phyloP scores from a whole-genome alignment of 2,329 filamentous ascomycete genomes.

The Cordyceps fumosorosea region DNA sequence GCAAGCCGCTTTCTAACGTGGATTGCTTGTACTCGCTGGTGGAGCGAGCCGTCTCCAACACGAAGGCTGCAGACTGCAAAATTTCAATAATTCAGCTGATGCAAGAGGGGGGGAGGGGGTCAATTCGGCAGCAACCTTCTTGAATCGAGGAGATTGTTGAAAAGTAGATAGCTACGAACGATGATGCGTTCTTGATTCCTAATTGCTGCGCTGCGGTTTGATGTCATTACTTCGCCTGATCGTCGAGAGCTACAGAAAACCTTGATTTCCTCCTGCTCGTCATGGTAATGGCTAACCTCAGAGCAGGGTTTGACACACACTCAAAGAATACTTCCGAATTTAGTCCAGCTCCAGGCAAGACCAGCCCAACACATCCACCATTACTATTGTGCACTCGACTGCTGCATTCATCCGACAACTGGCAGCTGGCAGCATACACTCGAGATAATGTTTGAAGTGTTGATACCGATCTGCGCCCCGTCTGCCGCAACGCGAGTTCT shows the following conservation, averaged over 20 bases:
- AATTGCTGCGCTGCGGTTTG: background rate
- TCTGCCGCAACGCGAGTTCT: background rate
- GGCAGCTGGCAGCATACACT: background rate
- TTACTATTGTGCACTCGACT: background rate
- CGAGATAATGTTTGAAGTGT: background rate
- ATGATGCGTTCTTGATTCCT: background rate
- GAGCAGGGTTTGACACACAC: background rate
- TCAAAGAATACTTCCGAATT: background rate
- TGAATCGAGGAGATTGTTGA: background rate
- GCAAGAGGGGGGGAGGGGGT: background rate
- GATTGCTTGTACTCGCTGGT: background rate
- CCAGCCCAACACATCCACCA: background rate
- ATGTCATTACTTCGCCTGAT: background rate
- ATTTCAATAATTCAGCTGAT: background rate
- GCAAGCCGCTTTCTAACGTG: background rate
- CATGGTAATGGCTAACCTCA: background rate
- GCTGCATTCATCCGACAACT: background rate
- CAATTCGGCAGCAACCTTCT: background rate
- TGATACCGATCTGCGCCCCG: background rate
- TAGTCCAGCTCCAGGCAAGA: background rate
- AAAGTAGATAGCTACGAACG: background rate
- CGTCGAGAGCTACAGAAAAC: background rate
- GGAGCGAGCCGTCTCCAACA: background rate
- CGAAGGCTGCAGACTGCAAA: constrained; percentile 1
- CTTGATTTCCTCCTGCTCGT: background rate